Evolutionary conservation across 1,139 yeast genomes (phyloP), one percentile per base, ranked within the genome.

Genomic region (Hyphopichia burtonii): DNA sequence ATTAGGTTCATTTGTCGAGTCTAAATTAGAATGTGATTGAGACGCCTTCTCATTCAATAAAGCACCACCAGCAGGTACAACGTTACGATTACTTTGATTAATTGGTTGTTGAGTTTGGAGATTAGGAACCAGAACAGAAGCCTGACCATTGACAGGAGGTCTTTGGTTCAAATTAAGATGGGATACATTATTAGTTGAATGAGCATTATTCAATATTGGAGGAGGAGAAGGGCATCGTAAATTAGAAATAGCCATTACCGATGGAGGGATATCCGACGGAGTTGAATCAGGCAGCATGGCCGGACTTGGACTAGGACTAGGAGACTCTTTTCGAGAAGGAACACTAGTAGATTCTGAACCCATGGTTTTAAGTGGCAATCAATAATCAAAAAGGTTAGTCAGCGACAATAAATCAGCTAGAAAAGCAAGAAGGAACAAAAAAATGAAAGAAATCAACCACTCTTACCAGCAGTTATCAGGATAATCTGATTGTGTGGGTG

Each of bases 151-250:
- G 3, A 20, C 36, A 6, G 36, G n/a, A 14, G 36, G 36, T 31
- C 34, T 31, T 7, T 6, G 11, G n/a, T 18, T 31, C 18, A 14
- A 20, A 33, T 20, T 33, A 5, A 16, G 15, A 18, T 16, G 9
- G 6, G n/a, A 17, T 7, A 31, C 22, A 16, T 31, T 31, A 7
- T 9, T 31, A 12, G 20, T 31, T 31, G 34, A 17, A 20, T 12
- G 4, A 4, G 36, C 41, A 38, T 60, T 76, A 50, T 76, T 76
- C 40, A 80, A 62, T 41, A 82, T 81, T 2, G 87, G 86, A 1
- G 87, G 86, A 16, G 87, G 87, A 3, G 86, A 81, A 2, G 87
- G 86, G 51, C 85, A 79, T 45, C 83, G 68, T 41, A 80, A 58
- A 52, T 72, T 78, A 9, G 86, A 78, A 37, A 80, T 65, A 2